These are phyloP conservation scores for Penicillium pulvis DNA, from an alignment of 495 filamentous ascomycete species.

Conservation along the genomic window DNA sequence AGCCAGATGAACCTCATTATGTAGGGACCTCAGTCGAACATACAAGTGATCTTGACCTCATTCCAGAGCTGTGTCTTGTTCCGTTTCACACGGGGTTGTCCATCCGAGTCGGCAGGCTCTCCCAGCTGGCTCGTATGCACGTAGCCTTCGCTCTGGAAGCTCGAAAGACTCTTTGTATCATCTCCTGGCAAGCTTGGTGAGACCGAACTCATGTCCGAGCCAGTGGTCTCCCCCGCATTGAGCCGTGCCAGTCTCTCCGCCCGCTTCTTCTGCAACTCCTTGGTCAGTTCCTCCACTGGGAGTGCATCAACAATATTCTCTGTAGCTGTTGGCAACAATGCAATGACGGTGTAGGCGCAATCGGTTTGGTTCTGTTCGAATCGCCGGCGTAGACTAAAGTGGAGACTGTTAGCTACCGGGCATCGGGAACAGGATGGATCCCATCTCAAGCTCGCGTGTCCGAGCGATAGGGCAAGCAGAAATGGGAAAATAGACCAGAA, in stretches of 20 bases:
- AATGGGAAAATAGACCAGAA: conserved; percentile 8
- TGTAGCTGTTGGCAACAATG: conserved; percentile 87
- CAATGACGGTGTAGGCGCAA: conserved; percentile 96
- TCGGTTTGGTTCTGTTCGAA: conserved; percentile 99
- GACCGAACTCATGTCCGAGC: conserved; percentile 66
- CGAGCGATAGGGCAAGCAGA: conserved; percentile 8
- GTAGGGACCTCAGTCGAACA: conserved; percentile 27
- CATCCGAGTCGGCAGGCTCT: conserved; percentile 46
- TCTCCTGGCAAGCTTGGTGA: conserved; percentile 82
- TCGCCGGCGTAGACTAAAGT: conserved; percentile 77
- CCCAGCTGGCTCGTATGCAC: conserved; percentile 72
- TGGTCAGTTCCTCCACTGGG: conserved; percentile 85
- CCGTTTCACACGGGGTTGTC: conserved; percentile 59
- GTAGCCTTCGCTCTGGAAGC: conserved; percentile 76
- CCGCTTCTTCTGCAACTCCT: conserved; percentile 93
- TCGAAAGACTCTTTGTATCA: conserved; percentile 74
- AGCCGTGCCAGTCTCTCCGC: conserved; percentile 68
- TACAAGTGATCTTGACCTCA: conserved; percentile 94
- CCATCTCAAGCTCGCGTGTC: conserved; percentile 19
- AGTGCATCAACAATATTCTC: conserved; percentile 85
- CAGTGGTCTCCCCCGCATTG: conserved; percentile 50
- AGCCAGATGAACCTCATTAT: neutral
- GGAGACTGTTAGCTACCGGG: conserved; percentile 17
- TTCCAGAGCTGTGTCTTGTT: conserved; percentile 95
- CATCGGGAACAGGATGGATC: conserved; percentile 17